These are phyloP conservation scores for Vaccinium vitisidaea DNA, from an alignment of 148 eudicot species.

Conservation along the genomic window DNA sequence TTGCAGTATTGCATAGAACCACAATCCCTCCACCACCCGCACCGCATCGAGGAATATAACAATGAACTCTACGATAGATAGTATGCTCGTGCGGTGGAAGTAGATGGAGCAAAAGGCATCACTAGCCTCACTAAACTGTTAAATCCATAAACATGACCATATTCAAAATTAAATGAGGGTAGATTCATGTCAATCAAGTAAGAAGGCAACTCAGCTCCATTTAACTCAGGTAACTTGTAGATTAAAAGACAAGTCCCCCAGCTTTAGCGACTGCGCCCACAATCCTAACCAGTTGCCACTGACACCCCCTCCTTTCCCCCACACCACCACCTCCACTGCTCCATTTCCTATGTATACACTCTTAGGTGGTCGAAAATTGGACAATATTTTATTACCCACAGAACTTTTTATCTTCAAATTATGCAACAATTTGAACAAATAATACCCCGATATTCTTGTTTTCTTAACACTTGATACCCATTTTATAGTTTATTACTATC, in stretches of 20 bases:
- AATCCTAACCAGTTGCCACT: not conserved
- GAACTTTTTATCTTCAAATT: not conserved
- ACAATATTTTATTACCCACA: not conserved
- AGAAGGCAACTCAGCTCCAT: not conserved
- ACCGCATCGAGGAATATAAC: not conserved
- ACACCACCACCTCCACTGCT: not conserved
- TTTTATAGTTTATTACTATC: not conserved
- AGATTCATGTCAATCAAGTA: slow-evolving; percentile 2
- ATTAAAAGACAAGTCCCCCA: not conserved
- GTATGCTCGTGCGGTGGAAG: not conserved
- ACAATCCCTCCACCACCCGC: not conserved
- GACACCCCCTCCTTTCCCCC: not conserved
- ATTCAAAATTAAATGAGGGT: not conserved
- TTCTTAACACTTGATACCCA: not conserved
- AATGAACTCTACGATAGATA: not conserved
- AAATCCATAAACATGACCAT: not conserved
- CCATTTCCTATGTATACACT: not conserved
- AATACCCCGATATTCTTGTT: not conserved
- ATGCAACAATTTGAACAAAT: not conserved
- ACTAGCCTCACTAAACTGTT: not conserved
- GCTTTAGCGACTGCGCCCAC: not conserved
- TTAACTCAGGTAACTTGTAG: not conserved
- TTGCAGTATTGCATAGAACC: not conserved
- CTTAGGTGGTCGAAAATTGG: not conserved
- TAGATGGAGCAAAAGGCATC: not conserved